Conservation (phyloP, 2,329 filamentous ascomycete species). For the Pseudogymnoascus verrucosus region DNA sequence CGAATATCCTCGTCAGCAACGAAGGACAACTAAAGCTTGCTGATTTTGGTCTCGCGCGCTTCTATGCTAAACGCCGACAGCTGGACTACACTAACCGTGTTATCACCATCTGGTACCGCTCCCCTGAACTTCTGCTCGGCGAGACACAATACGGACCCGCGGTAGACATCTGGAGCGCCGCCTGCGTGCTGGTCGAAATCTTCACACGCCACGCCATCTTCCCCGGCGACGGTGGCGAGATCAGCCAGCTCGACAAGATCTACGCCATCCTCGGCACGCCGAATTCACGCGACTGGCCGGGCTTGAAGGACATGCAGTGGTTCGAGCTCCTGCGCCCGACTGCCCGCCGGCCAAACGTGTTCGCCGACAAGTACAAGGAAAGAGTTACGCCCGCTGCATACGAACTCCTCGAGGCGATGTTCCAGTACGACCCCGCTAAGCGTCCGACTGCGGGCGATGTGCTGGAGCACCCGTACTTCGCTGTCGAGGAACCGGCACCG, state of each 20-base stretch:
- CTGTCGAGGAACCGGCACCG: constrained; percentile 66
- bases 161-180: constrained; percentile 94
- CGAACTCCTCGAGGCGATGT: constrained; percentile 75
- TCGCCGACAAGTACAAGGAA: constrained; percentile 75
- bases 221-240: constrained; percentile 89
- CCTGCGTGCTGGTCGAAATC: constrained; percentile 93
- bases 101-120: constrained; percentile 97
- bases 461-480: constrained; percentile 82
- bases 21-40: constrained; percentile 84
- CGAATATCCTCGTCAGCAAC: constrained; percentile 91
- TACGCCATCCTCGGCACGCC: constrained; percentile 88
- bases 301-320: constrained; percentile 90
- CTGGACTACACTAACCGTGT: constrained; percentile 97
- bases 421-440: constrained; percentile 77
- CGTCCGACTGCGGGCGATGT: constrained; percentile 79
- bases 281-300: constrained; percentile 76
- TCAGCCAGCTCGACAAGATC: constrained; percentile 95
- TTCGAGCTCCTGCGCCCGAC: constrained; percentile 82
- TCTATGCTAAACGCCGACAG: constrained; percentile 86
- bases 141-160: constrained; percentile 86
- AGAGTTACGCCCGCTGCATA: constrained; percentile 72
- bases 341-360: constrained; percentile 63
- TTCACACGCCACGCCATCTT: constrained; percentile 93
- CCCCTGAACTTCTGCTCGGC: constrained; percentile 80
- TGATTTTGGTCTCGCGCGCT: constrained; percentile 91